Conservation (phyloP, 2,329 filamentous ascomycete species). For the Dissoconium aciculare region DNA sequence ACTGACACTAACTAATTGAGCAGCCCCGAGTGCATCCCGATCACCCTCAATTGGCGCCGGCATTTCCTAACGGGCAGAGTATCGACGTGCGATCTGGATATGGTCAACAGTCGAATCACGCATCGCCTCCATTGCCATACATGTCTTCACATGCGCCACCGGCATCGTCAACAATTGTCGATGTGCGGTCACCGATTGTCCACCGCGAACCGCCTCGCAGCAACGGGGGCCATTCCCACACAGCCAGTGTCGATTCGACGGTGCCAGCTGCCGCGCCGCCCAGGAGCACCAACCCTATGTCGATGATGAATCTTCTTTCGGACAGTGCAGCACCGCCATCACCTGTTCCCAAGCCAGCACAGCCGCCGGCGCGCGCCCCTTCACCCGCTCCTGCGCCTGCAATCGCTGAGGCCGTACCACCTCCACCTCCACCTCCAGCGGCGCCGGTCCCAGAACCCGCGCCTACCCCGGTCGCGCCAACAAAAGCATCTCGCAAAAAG, state of each 20-base stretch:
- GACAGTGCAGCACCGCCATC: slow-evolving; percentile 34
- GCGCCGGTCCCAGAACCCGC: slow-evolving; percentile 8
- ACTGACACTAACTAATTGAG: slow-evolving; percentile 1
- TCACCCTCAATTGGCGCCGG: slow-evolving; percentile 8
- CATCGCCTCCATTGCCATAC: slow-evolving; percentile 11
- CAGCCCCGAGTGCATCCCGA: slow-evolving; percentile 5
- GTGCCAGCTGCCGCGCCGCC: slow-evolving; percentile 24
- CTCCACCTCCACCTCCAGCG: slow-evolving; percentile 6
- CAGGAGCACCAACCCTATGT: slow-evolving; percentile 76
- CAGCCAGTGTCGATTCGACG: slow-evolving; percentile 13
- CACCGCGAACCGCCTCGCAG: slow-evolving; percentile 18
- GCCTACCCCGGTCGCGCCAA: slow-evolving; percentile 1
- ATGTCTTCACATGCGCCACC: slow-evolving; percentile 18
- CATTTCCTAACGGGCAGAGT: slow-evolving; percentile 16
- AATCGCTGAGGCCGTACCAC: slow-evolving; percentile 3
- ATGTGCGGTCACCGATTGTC: slow-evolving; percentile 24
- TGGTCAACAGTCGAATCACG: slow-evolving; percentile 15
- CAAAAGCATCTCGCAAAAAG: slow-evolving; percentile 18
- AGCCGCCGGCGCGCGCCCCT: slow-evolving; percentile 1
- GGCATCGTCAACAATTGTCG: slow-evolving; percentile 16
- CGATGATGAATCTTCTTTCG: slow-evolving; percentile 86
- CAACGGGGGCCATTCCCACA: slow-evolving; percentile 18
- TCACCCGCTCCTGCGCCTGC: slow-evolving; percentile 7
- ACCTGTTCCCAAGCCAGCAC: slow-evolving; percentile 3
- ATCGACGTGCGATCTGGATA: slow-evolving; percentile 9